Conservation (phyloP, 805 yeast genomes). For the Ogataea minuta region DNA sequence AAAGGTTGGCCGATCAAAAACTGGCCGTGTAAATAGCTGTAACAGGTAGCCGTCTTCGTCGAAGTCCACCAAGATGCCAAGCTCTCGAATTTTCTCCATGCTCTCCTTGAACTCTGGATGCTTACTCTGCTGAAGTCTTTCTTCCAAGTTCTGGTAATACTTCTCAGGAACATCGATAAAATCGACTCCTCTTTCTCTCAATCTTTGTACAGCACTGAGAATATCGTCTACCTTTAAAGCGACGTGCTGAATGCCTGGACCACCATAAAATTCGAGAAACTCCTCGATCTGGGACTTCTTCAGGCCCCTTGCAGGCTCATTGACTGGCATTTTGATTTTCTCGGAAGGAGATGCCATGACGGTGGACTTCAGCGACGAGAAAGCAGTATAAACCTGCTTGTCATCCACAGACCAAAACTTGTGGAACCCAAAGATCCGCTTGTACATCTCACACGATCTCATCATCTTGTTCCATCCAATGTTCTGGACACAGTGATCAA, state of each 20-base stretch:
- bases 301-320: conserved; percentile 74
- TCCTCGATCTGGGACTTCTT: conserved; percentile 80
- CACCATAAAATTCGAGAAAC: conserved; percentile 67
- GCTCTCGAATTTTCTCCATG: conserved; percentile 45
- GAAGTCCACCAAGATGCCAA: conserved; percentile 70
- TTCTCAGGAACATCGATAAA: conserved; percentile 59
- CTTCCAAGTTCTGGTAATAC: conserved; percentile 54
- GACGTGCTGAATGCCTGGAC: conserved; percentile 84
- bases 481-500: conserved; percentile 84
- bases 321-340: conserved; percentile 72
- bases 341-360: conserved; percentile 75
- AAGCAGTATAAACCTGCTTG: conserved; percentile 64
- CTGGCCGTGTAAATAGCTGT: conserved; percentile 76
- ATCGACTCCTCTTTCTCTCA: conserved; percentile 64
- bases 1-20: conserved; percentile 76
- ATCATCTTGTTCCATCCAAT: conserved; percentile 69
- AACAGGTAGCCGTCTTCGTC: conserved; percentile 75
- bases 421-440: conserved; percentile 66
- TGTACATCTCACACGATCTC: conserved; percentile 56
- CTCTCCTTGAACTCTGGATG: conserved; percentile 52
- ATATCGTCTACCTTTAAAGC: conserved; percentile 69
- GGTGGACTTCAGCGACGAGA: conserved; percentile 65
- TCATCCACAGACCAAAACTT: conserved; percentile 87
- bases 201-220: conserved; percentile 47
- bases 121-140: conserved; percentile 37